Evolutionary conservation across 768 basidiomycete species (phyloP), one percentile per base, ranked within the genome.

Genomic region (Auriscalpium vulgare): DNA sequence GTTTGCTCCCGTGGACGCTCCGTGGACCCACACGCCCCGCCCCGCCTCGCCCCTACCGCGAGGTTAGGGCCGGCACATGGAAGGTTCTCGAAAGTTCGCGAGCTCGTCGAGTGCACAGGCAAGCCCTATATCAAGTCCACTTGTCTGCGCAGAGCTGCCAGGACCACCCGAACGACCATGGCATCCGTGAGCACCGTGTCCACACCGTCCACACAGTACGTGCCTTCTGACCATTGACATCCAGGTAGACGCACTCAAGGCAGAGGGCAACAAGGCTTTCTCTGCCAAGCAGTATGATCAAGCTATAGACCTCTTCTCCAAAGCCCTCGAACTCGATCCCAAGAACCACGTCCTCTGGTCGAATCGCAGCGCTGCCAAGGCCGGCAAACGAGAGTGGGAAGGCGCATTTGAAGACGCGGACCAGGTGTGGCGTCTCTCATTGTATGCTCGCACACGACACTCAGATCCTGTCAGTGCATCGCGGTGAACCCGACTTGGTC

Each of bases 251-350:
- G 74, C 82, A 57, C 76, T 97, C 62, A 97, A 97, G 76, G 89
- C 91, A 67, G 83, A 83, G 67, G 95, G 94, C 66, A 97, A 97
- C 79, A 93, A 94, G 67, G 93, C 95, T 19, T 97, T 97, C 73
- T 78, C 88, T 40, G 91, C 91, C 54, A 97, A 93, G 69, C 83
- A 97, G 64, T 97, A 90, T 73, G 85, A 91, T 74, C 83, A 79
- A 64, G 94, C 95, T 8, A 89, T 91, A 75, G 80, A 87, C 66
- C 74, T 88, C 49, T 92, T 91, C 71, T 77, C 82, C 4, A 79
- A 91, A 65, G 95, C 90, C 17, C 88, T 97, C 67, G 82, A 78
- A 48, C 64, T 95, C 63, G 93, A 97, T 71, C 75, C 87, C 2
- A 76, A 74, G 38, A 95, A 95, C 67, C 87, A 88, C 69, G 94